phyloP scores from a whole-genome alignment of 139 green algal species.

The Closterium sp. region DNA sequence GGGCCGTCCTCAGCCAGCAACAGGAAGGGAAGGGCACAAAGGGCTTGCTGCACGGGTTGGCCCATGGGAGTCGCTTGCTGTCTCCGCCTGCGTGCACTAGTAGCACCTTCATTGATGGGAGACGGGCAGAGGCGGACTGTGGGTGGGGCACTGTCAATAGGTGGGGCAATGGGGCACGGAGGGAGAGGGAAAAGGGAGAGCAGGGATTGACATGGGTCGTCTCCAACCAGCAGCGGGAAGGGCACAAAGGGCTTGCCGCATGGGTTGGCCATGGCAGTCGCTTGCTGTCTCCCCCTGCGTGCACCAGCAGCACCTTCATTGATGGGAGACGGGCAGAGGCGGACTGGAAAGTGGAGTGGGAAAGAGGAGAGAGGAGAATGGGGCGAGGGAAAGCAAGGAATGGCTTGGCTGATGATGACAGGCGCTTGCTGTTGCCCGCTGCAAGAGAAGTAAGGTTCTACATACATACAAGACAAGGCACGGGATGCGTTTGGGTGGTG shows the following conservation, averaged over 20 bases:
- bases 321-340: not conserved
- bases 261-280: conserved; percentile 42
- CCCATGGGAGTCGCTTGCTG: too few relatives aligned
- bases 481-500: not conserved
- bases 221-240: conserved; percentile 22
- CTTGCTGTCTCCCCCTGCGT: too few relatives aligned
- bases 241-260: conserved; percentile 46
- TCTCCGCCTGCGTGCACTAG: too few relatives aligned
- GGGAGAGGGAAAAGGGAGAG: too few relatives aligned
- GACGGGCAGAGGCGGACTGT: too few relatives aligned
- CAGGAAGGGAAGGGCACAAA: conserved; percentile 42
- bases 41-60: conserved; percentile 25
- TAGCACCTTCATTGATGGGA: too few relatives aligned
- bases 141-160: too few relatives aligned
- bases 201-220: not conserved
- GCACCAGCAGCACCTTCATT: conserved; percentile 29
- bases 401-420: too few relatives aligned
- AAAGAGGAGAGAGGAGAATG: not conserved
- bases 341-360: not conserved
- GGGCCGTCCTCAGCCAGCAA: conserved; percentile 10
- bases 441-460: too few relatives aligned
- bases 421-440: too few relatives aligned
- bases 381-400: not conserved
- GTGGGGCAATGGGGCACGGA: too few relatives aligned
- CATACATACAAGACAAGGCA: too few relatives aligned